Percentiles rank a stretch among this genome's conserved stretches.
These are phyloP conservation scores for Tetrahymena elliotti DNA, from an alignment of 73 alveolate genomes.

Conservation along the genomic window DNA sequence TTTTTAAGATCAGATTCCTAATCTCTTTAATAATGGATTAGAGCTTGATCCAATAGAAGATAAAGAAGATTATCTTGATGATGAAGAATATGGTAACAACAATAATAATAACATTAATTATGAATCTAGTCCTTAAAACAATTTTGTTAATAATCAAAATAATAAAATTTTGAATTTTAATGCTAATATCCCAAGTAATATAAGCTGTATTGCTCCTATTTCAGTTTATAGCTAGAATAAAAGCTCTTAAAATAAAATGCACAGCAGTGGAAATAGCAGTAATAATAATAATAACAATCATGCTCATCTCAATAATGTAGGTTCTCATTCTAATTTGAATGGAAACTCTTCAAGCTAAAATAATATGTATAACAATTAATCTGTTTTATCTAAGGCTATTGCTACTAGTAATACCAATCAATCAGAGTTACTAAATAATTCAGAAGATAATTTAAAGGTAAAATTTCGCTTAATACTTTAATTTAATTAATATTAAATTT, in stretches of 20 bases:
- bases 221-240: background rate
- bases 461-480: background rate
- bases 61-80: background rate
- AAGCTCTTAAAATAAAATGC: background rate
- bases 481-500: background rate
- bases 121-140: background rate
- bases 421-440: background rate
- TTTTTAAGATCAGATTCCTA: background rate
- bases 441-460: background rate
- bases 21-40: background rate
- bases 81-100: background rate
- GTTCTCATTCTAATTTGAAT: background rate
- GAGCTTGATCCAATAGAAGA: background rate
- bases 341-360: background rate
- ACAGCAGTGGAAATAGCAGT: background rate
- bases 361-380: background rate
- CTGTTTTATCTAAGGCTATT: background rate
- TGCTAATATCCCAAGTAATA: background rate
- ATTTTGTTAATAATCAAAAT: background rate
- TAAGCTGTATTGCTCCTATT: background rate
- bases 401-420: background rate
- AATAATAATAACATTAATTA: background rate
- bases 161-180: background rate
- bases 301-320: too few relatives aligned
- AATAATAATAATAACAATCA: background rate